Percentiles rank a stretch among this genome's conserved stretches.
These are phyloP conservation scores for Chlorophyllum brunneum DNA, from an alignment of 768 basidiomycete genomes.

Conservation along the genomic window DNA sequence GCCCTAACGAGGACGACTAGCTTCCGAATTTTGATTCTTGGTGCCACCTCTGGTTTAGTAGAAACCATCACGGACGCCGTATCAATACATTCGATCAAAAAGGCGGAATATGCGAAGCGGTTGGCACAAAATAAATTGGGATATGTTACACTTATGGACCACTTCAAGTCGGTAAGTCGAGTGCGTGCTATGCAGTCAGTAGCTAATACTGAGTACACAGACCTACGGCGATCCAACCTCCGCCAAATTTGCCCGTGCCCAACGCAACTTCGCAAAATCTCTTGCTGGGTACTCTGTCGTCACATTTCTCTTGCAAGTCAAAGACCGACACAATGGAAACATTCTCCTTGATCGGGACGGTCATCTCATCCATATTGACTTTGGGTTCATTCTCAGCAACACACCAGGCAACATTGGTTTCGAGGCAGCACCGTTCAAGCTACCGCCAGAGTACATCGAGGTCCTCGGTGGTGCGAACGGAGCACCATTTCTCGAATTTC, in stretches of 20 bases:
- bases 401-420: constrained; percentile 98
- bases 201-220: constrained; percentile 30
- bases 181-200: neutral
- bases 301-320: constrained; percentile 96
- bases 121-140: constrained; percentile 76
- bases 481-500: constrained; percentile 79
- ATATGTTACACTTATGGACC: constrained; percentile 87
- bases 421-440: constrained; percentile 98
- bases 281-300: constrained; percentile 93
- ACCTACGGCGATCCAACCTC: constrained; percentile 88
- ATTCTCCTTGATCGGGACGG: constrained; percentile 95
- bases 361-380: constrained; percentile 95
- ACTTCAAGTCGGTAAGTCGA: constrained; percentile 75
- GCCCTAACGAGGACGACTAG: constrained; percentile 33
- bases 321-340: constrained; percentile 98
- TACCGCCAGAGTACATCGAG: constrained; percentile 92
- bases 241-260: constrained; percentile 85
- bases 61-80: constrained; percentile 99
- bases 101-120: constrained; percentile 92
- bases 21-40: constrained; percentile 95
- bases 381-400: constrained; percentile 96
- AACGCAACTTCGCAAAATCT: constrained; percentile 91
- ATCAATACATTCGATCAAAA: constrained; percentile 99
- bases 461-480: constrained; percentile 85
- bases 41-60: constrained; percentile 87